Evolutionary conservation across 805 yeast genomes (phyloP), one percentile per base, ranked within the genome.

Genomic region (Komagataella pseudopastoris): DNA sequence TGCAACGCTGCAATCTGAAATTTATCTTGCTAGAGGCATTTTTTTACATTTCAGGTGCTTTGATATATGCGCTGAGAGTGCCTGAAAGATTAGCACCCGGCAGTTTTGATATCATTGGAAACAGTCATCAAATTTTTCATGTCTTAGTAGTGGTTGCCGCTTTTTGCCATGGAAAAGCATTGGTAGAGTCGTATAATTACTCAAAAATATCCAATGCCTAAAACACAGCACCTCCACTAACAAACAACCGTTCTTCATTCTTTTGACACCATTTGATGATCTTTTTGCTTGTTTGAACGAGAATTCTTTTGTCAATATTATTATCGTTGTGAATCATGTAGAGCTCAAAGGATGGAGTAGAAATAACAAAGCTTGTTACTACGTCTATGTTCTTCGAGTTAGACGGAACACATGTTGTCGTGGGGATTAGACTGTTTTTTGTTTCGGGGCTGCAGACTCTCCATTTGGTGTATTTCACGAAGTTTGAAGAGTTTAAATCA

Each of bases 111-210:
- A 59, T 78, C 8, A 73, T 78, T 65, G 95, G 95, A 1, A 85
- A 85, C 56, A 84, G 95, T 6, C 96, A 88, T 63, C 96, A 88
- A 61, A 74, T 88, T 7, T 88, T 88, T 61, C 96, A 88, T 63
- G 64, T 84, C 7, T 64, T 85, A 58, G 95, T 88, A 6, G 89
- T 87, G 0, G 56, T 81, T 10, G 95, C 95, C 12, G 85, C 95
- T 0, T 70, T 68, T 51, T 83, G 83, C 52, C 96, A 89, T 66
- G 78, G 84, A 64, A 70, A 59, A 51, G 95, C 83, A 0, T 67
- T 88, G 43, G 60, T 78, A 3, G 71, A 70, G 6, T 72, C 87
- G 23, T 85, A 84, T 59, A 30, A 30, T 2, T 30, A 30, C 39
- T 30, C 39, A 8, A 30, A 30, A 30, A 12, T 30, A 14, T 10